phyloP scores from a whole-genome alignment of 140 eudicot genomes.

The Cichorium intybus region DNA sequence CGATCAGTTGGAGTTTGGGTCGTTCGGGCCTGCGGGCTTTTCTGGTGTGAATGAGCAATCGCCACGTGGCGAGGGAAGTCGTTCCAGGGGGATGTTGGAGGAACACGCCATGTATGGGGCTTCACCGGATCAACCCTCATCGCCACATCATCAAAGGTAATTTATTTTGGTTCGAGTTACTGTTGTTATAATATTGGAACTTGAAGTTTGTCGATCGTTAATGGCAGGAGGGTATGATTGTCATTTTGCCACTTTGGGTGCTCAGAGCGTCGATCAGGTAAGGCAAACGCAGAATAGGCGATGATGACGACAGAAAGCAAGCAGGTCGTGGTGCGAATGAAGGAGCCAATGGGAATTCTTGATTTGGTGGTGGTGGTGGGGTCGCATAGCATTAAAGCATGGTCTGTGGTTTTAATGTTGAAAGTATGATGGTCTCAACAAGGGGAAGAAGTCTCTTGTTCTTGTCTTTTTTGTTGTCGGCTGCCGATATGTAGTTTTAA shows the following conservation, averaged over 20 bases:
- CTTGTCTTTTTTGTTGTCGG: conserved; percentile 11
- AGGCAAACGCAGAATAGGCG: conserved; percentile 19
- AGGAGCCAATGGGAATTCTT: conserved; percentile 16
- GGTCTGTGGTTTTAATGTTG: conserved; percentile 36
- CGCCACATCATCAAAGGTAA: conserved; percentile 76
- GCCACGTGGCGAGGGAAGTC: conserved; percentile 53
- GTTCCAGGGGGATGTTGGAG: conserved; percentile 43
- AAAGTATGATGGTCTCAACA: conserved; percentile 15
- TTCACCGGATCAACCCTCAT: conserved; percentile 80
- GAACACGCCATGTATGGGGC: conserved; percentile 70
- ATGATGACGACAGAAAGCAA: neutral
- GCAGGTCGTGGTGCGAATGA: conserved; percentile 5
- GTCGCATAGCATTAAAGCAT: conserved; percentile 10
- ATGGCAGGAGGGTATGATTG: conserved; percentile 67
- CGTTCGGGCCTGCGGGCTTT: conserved; percentile 50
- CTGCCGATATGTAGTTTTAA: conserved; percentile 27
- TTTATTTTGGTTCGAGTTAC: neutral
- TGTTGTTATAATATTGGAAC: neutral
- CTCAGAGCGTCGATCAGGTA: conserved; percentile 8
- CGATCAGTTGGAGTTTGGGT: conserved; percentile 81
- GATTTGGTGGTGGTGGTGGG: neutral
- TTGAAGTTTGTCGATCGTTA: conserved; percentile 1
- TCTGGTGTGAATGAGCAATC: conserved; percentile 47
- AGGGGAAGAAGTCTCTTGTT: conserved; percentile 14
- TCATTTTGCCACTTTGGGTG: conserved; percentile 29